These are phyloP conservation scores for Botrytis galanthina DNA, from an alignment of 2,329 filamentous ascomycete genomes.

Conservation along the genomic window DNA sequence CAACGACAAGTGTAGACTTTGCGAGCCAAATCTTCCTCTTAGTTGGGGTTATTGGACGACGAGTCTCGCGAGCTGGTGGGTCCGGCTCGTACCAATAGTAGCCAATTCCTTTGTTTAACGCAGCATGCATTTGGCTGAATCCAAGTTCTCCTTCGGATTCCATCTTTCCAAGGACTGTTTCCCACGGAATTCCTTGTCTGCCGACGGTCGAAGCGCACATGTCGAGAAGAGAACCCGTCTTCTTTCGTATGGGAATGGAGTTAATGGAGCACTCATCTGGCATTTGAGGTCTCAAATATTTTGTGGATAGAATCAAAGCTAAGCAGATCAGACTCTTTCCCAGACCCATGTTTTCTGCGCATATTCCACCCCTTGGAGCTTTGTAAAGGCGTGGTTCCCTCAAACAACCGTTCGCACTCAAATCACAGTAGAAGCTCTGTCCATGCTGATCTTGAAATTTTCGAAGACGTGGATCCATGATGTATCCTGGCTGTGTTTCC, in stretches of 20 bases:
- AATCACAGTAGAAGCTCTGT: conserved; percentile 66
- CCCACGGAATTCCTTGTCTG: conserved; percentile 69
- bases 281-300: conserved; percentile 62
- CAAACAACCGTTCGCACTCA: conserved; percentile 59
- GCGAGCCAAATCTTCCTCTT: conserved; percentile 60
- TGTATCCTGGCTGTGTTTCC: conserved; percentile 62
- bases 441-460: conserved; percentile 59
- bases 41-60: conserved; percentile 41
- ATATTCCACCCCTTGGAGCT: conserved; percentile 69
- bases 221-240: conserved; percentile 63
- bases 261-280: conserved; percentile 57
- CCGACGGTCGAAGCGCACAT: conserved; percentile 74
- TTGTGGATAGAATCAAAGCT: conserved; percentile 72
- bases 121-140: conserved; percentile 34
- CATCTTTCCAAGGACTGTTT: conserved; percentile 54
- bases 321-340: conserved; percentile 91
- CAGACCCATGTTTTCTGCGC: conserved; percentile 76
- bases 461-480: conserved; percentile 72
- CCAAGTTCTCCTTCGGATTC: conserved; percentile 22
- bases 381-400: conserved; percentile 72
- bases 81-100: conserved; percentile 56
- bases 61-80: conserved; percentile 41
- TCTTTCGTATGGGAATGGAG: conserved; percentile 42
- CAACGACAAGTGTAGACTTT: conserved; percentile 71
- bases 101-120: conserved; percentile 57